These are phyloP conservation scores for Ascodesmis nigricans DNA, from an alignment of 495 filamentous ascomycete species.

Conservation along the genomic window DNA sequence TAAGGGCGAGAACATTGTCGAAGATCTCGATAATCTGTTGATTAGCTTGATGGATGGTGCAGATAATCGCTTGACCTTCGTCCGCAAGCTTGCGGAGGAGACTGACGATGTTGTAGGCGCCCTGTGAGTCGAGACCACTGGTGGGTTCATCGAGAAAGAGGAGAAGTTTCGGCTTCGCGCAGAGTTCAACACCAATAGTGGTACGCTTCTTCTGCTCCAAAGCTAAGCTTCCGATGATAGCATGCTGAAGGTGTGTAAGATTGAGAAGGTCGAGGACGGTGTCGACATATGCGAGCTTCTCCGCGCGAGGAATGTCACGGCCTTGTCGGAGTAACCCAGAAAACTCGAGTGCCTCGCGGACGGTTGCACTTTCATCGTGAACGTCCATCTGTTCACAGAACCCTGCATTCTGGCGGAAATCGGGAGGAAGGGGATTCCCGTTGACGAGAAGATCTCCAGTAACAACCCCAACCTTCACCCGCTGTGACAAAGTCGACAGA, in stretches of 20 bases:
- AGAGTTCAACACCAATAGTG: conserved; percentile 74
- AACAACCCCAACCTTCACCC: conserved; percentile 49
- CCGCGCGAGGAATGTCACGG: conserved; percentile 28
- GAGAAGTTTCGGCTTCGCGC: conserved; percentile 56
- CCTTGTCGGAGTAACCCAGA: conserved; percentile 42
- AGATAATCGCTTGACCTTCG: conserved; percentile 44
- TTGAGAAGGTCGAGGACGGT: conserved; percentile 38
- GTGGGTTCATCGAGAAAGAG: conserved; percentile 65
- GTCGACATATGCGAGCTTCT: conserved; percentile 39
- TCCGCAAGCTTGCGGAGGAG: conserved; percentile 67
- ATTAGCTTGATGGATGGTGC: conserved; percentile 47
- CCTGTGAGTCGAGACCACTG: conserved; percentile 60
- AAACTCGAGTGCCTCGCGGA: conserved; percentile 44
- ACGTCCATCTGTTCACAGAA: conserved; percentile 79
- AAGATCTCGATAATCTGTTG: conserved; percentile 42
- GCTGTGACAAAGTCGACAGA: conserved; percentile 50
- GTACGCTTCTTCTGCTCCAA: conserved; percentile 47
- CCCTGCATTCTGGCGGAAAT: conserved; percentile 63
- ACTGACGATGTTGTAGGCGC: conserved; percentile 53
- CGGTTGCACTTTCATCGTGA: conserved; percentile 46
- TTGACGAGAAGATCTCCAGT: conserved; percentile 59
- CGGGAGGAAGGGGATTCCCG: conserved; percentile 39
- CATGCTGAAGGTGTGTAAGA: conserved; percentile 34
- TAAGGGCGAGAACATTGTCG: conserved; percentile 48
- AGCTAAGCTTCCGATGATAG: conserved; percentile 14